Base-by-base conservation (phyloP, 441 rosid species). In the Adansonia rubrostipa region DNA sequence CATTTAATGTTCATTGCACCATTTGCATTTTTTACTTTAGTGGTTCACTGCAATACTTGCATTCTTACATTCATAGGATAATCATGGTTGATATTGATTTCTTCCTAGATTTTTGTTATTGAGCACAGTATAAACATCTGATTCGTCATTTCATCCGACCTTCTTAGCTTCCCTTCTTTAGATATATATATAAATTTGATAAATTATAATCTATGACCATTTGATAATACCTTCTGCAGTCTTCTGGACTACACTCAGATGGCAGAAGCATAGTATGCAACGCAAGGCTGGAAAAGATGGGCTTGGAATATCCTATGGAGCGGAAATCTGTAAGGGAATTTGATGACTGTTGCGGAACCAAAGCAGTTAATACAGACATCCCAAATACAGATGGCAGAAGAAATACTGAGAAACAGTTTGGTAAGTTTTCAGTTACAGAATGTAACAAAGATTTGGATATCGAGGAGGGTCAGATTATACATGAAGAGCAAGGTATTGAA, bases 391-490 rank as follows among this genome's bases (percentile, higher is more conserved):
- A 20, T 73, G 77, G 58, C 10, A 15, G 61, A 13, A 69, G 68
- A 57, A 77, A 54, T 19, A 57, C 22, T 57, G 73, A 47, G 76
- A 77, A 75, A 48, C 62, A 78, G 80, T 66, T 74, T 51, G 67
- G 78, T 73, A 85, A 81, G 76, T 72, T 77, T 71, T 80, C 65
- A 0, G 66, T 50, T 42, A 17, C 51, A 0, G 79, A 71, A 70
- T 76, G 70, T 7, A 73, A 77, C 17, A 75, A 71, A 71, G 80
- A 81, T 65, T 64, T 66, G 62, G 89, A 78, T 47, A 73, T 84
- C 61, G 90, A 85, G 82, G 90, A 85, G 81, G 88, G 88, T 60
- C 89, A 85, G 85, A 80, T 89, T 62, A 64, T 82, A 17, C 20
- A 77, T 4, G 82, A 79, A 75, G 88, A 82, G 47, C 84, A 61